Conservation (phyloP, 2,329 filamentous ascomycete species). For the Laburnicola sp. region DNA sequence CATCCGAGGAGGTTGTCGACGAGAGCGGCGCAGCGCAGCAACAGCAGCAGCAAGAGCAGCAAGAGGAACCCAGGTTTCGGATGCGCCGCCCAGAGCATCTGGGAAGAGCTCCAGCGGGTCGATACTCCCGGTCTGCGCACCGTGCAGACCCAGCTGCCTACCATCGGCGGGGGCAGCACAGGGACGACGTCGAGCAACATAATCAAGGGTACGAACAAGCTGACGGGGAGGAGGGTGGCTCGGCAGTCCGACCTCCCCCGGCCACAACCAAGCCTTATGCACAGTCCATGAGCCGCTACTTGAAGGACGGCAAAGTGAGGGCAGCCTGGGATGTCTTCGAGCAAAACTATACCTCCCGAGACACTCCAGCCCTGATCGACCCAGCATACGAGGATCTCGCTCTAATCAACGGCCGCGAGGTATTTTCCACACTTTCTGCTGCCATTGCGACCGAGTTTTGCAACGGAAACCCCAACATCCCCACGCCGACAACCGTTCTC, state of each 20-base stretch:
- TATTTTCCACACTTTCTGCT: constrained; percentile 30
- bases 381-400: constrained; percentile 25
- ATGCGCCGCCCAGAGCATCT: not conserved
- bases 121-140: constrained; percentile 1
- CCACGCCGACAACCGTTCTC: constrained; percentile 30
- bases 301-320: constrained; percentile 13
- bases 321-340: constrained; percentile 37
- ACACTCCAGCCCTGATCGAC: constrained; percentile 32
- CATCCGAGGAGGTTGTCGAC: constrained; percentile 13
- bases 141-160: not conserved
- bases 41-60: not conserved
- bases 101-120: not conserved
- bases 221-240: not conserved
- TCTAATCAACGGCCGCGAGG: constrained; percentile 18
- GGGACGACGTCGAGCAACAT: not conserved
- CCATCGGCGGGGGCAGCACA: not conserved
- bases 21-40: constrained; percentile 7
- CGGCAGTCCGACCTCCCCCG: not conserved
- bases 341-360: constrained; percentile 30
- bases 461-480: constrained; percentile 8
- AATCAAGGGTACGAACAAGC: not conserved
- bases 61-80: not conserved
- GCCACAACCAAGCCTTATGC: not conserved
- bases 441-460: constrained; percentile 23
- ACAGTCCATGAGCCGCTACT: constrained; percentile 8